These are phyloP conservation scores for Singerocomus rubriflavus DNA, from an alignment of 1,284 basidiomycete species.

Conservation along the genomic window DNA sequence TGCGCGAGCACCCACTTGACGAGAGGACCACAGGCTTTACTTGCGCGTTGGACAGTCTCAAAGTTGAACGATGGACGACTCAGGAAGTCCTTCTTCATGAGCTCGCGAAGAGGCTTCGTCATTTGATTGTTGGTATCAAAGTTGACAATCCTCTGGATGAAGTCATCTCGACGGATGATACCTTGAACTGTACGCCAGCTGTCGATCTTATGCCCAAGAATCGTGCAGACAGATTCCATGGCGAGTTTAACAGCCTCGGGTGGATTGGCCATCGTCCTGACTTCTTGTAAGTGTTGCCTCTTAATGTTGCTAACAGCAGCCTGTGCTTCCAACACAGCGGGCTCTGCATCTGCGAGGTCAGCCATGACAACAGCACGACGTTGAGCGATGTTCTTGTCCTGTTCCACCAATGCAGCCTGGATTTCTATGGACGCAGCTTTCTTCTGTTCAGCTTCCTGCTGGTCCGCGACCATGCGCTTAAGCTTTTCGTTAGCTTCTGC, in stretches of 20 bases:
- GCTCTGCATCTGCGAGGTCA: slow-evolving; percentile 97
- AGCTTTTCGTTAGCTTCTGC: slow-evolving; percentile 96
- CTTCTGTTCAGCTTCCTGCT: slow-evolving; percentile 98
- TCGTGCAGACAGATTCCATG: slow-evolving; percentile 98
- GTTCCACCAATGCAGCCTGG: slow-evolving; percentile 88
- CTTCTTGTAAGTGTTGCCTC: slow-evolving; percentile 95
- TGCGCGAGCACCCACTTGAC: slow-evolving; percentile 99
- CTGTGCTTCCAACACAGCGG: slow-evolving; percentile 94
- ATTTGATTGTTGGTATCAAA: slow-evolving; percentile 93
- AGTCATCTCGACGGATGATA: slow-evolving; percentile 96
- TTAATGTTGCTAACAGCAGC: slow-evolving; percentile 97
- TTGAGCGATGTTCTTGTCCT: slow-evolving; percentile 88
- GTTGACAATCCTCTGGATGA: slow-evolving; percentile 95
- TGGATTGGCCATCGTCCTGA: slow-evolving; percentile 97
- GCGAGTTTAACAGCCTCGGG: slow-evolving; percentile 97
- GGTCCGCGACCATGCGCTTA: slow-evolving; percentile 96
- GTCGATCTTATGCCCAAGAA: slow-evolving; percentile 97
- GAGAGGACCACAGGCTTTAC: slow-evolving; percentile 96
- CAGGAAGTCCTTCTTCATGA: slow-evolving; percentile 94
- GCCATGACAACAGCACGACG: slow-evolving; percentile 88
- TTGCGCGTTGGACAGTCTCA: slow-evolving; percentile 93
- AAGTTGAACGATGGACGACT: slow-evolving; percentile 92
- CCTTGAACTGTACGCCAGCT: slow-evolving; percentile 96
- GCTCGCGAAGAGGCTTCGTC: slow-evolving; percentile 86
- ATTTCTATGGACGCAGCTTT: slow-evolving; percentile 96